A percentile compares a stretch with the other conserved stretches of the same genome.
Conservation (phyloP, 2,329 filamentous ascomycete genomes). For the Calonectria honghensis region DNA sequence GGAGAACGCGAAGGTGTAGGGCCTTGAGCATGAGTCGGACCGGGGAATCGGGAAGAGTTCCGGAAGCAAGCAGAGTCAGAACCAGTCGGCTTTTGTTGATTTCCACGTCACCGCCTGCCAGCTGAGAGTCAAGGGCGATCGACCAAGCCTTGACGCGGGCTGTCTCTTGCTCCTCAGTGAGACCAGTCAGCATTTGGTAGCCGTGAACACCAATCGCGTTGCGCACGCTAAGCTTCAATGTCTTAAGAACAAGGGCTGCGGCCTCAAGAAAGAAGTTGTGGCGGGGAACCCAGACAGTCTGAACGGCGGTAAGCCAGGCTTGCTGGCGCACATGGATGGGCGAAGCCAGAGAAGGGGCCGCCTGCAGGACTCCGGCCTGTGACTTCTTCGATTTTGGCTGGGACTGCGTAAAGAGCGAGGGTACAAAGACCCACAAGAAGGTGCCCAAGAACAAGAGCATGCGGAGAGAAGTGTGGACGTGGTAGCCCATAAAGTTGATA, state of each 20-base stretch:
- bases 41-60: conserved; percentile 89
- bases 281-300: conserved; percentile 92
- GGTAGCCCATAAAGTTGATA: conserved; percentile 73
- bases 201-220: conserved; percentile 85
- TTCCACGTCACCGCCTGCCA: conserved; percentile 92
- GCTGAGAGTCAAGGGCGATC: conserved; percentile 93
- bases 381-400: conserved; percentile 72
- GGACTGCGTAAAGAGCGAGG: conserved; percentile 68
- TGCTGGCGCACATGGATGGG: conserved; percentile 90
- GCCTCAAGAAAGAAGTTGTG: conserved; percentile 92
- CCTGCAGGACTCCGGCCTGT: conserved; percentile 66
- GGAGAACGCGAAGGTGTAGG: conserved; percentile 90
- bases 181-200: conserved; percentile 86
- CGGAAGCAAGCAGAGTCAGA: conserved; percentile 90
- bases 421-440: conserved; percentile 73
- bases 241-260: conserved; percentile 86
- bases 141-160: conserved; percentile 94
- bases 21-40: conserved; percentile 92
- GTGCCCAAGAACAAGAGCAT: conserved; percentile 71
- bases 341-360: conserved; percentile 84
- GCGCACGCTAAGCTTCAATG: conserved; percentile 85
- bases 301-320: conserved; percentile 94
- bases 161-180: conserved; percentile 88
- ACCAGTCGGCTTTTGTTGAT: conserved; percentile 91
- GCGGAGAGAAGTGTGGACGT: conserved; percentile 72